Conservation (phyloP, 2,329 filamentous ascomycete genomes). For the Cercospora citrullina region DNA sequence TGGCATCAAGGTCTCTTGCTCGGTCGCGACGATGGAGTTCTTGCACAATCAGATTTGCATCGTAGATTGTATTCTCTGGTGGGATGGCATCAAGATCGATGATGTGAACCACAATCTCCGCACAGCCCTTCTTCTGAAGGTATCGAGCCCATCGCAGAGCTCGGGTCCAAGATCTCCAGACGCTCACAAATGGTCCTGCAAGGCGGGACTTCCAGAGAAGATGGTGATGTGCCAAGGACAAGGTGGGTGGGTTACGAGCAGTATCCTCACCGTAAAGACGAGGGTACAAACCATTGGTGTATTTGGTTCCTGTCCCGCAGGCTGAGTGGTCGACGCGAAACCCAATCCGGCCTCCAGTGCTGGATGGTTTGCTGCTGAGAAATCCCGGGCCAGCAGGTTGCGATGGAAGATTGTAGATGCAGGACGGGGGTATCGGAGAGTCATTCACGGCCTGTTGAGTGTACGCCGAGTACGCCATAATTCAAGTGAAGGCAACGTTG, state of each 20-base stretch:
- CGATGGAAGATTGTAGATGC: not conserved
- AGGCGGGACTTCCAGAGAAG: slow-evolving; percentile 14
- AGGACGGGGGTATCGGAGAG: not conserved
- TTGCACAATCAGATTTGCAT: slow-evolving; percentile 1
- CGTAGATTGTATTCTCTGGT: not conserved
- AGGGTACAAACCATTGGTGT: slow-evolving; percentile 9
- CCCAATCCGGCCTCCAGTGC: not conserved
- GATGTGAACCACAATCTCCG: slow-evolving; percentile 2
- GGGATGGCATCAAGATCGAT: slow-evolving; percentile 8
- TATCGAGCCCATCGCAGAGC: slow-evolving; percentile 13
- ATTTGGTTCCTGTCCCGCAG: not conserved
- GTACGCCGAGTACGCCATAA: not conserved
- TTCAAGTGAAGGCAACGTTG: not conserved
- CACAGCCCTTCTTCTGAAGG: not conserved
- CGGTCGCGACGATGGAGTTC: not conserved
- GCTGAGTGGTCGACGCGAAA: slow-evolving; percentile 2
- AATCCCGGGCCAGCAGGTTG: slow-evolving; percentile 10
- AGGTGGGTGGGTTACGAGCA: not conserved
- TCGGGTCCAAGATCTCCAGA: slow-evolving; percentile 12
- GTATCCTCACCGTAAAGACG: not conserved
- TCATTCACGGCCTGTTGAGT: not conserved
- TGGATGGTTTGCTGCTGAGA: not conserved
- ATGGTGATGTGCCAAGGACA: slow-evolving; percentile 9
- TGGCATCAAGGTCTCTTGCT: not conserved
- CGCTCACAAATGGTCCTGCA: slow-evolving; percentile 10